Evolutionary conservation across 2,329 filamentous ascomycete species (phyloP), one percentile per base, ranked within the genome.

Genomic region (Aspergillus alliaceus): DNA sequence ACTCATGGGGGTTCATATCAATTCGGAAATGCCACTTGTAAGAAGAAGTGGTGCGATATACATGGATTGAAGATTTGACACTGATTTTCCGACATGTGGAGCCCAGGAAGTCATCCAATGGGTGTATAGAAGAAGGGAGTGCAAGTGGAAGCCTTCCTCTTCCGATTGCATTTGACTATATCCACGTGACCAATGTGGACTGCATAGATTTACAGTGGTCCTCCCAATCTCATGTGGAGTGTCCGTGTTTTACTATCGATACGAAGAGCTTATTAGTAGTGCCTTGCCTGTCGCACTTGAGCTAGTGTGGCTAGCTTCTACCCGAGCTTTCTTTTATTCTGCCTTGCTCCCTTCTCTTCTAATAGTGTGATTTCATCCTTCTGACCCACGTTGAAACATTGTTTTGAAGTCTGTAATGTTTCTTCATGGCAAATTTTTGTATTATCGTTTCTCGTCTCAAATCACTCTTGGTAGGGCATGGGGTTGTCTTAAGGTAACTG

Each of bases 11-110:
- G 83, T 7, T 80, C 79, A 2, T 87, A 87, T 65, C 76, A 77
- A 32, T 87, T 86, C 64, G 84, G 84, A 2, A 82, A 84, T 62
- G 79, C 83, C 2, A 86, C 85, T 0, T 86, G 83, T 64, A 85
- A 86, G 70, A 85, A 83, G 72, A 86, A 85, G 72, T 87, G 83
- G 80, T 70, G 76, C 15, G 80, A 85, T 67, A 64, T 82, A 18
- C 64, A 75, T 50, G 59, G 60, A 15, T 58, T 69, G 18, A 65
- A 56, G 4, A 34, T 59, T 11, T 66, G 59, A 24, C 8, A 25
- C n/a, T 44, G 15, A 29, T 44, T 15, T 29, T 44, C 22, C 14
- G 22, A 15, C 5, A n/a, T 34, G 27, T 12, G 7, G n/a, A 32
- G 27, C n/a, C 29, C 11, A 48, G 44, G 11, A 11, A 32, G 62